Base-by-base conservation (phyloP, 2,329 filamentous ascomycete species). In the Ophiosphaerella korrae region DNA sequence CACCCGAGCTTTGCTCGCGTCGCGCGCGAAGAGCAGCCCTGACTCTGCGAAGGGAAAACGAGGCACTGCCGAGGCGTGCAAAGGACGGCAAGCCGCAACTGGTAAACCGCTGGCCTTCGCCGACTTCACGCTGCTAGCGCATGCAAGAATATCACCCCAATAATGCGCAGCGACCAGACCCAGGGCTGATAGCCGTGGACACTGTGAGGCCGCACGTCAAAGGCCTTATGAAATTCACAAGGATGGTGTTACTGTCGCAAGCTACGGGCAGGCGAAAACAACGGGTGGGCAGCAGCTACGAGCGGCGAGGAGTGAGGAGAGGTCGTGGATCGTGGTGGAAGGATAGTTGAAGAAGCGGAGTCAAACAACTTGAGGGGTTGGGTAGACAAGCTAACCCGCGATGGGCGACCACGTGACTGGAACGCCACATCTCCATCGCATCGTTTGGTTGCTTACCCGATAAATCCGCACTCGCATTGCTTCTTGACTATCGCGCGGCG, bases 151-250 rank as follows among this genome's bases (percentile, higher is more conserved):
- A 48, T 21, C 52, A 50, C 57, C 60, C 54, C 57, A 34, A 42
- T 33, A 34, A 44, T 26, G 43, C 50, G 40, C 44, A 40, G 32
- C 36, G 34, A 42, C 54, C 52, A 50, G 41, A 51, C 51, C 41
- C 45, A 55, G 48, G 36, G 55, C 52, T 42, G 31, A 51, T 45
- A 36, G 46, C 43, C 47, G 42, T 35, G 21, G 37, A 33, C 37
- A 42, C 46, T 45, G 41, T 45, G 45, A 38, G 42, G 39, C 43
- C 32, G 43, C 45, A 29, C 42, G 31, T 46, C 45, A 50, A 50
- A 52, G 54, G 58, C 48, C 56, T 57, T 45, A 47, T 45, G 47
- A 52, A 40, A 14, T 51, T 58, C 53, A 48, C 55, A 58, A 58
- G 56, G 56, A 59, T 57, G 51, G 53, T 46, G 45, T 29, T 29